Evolutionary conservation across 768 basidiomycete species (phyloP), one percentile per base, ranked within the genome.

Genomic region (Guyanaporus albipodus): DNA sequence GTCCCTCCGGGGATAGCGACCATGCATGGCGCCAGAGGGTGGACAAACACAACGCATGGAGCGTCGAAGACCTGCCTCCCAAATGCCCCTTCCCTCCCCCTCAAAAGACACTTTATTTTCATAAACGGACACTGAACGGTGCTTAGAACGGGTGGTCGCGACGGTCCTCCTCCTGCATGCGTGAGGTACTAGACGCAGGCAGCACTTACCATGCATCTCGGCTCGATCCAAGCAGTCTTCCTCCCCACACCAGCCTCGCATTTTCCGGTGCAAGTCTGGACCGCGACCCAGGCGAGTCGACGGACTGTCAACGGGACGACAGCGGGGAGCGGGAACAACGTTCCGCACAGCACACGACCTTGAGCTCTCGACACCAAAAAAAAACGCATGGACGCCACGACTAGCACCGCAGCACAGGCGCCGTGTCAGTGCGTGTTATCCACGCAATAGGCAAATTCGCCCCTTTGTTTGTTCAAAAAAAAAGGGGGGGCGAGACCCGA

Each of bases 401-500:
- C 84, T 91, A 60, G 36, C 46, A 31, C 40, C 84, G 87, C 70
- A 97, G 93, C 49, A 91, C 91, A 46, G 58, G 74, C 87, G 70
- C 94, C 91, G 18, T 70, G 86, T 62, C 73, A 91, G 68, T 92
- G 97, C 73, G 45, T 60, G 57, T 49, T 33, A 19, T 32, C 31
- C 48, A 52, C 61, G 34, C 40, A 63, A 83, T 83, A 70, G 80
- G 81, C 65, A 92, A 91, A 70, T 84, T 88, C 60, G 81, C 91
- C 15, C 75, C 59, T 44, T 42, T 40, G 44, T 76, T 63, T 91
- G 90, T 62, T 88, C 31, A 32, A 32, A 89, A 10, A 32, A 33
- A 32, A 87, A n/a, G n/a, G n/a, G n/a, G n/a, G n/a, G 91, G 23
- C 82, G 94, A 54, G 89, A 82, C 52, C 95, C 95, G 0, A 87